Conservation (phyloP, 208 protist species). For the Porcisia hertigi region DNA sequence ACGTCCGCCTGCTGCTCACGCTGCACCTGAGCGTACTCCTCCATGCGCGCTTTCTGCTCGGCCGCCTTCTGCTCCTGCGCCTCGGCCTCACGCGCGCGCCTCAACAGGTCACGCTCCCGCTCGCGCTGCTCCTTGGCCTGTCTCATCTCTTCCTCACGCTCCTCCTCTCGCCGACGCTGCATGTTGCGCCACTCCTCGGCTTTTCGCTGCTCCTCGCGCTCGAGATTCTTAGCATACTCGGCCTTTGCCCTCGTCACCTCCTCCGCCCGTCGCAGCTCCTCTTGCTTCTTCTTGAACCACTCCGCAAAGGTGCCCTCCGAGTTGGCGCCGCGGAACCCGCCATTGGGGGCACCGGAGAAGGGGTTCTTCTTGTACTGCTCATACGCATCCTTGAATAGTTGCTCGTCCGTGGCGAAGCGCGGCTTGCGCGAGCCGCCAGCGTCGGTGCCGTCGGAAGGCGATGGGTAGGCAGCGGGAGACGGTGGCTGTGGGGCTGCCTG, state of each 20-base stretch:
- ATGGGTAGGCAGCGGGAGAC: conserved; percentile 2
- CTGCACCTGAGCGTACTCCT: conserved; percentile 63
- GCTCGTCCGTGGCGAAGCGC: conserved; percentile 61
- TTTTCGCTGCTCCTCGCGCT: conserved; percentile 68
- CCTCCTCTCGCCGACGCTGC: conserved; percentile 64
- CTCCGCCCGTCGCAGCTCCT: conserved; percentile 73
- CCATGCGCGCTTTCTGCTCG: conserved; percentile 48
- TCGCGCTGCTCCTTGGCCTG: conserved; percentile 44
- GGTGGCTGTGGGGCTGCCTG: conserved; percentile 10
- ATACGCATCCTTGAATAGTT: conserved; percentile 81
- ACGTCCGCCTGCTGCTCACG: conserved; percentile 74
- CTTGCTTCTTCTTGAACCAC: conserved; percentile 86
- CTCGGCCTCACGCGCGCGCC: conserved; percentile 49
- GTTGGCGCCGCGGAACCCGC: conserved; percentile 44
- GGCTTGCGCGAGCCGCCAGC: conserved; percentile 31
- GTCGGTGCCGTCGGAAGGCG: conserved; percentile 4
- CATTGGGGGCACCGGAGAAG: conserved; percentile 18
- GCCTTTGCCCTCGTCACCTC: conserved; percentile 71
- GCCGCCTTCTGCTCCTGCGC: conserved; percentile 38
- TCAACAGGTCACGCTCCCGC: conserved; percentile 52
- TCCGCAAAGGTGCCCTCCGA: conserved; percentile 69
- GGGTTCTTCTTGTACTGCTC: conserved; percentile 78
- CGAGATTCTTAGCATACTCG: conserved; percentile 71
- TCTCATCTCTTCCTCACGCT: conserved; percentile 59
- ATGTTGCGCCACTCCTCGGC: conserved; percentile 77